These are phyloP conservation scores for Davidsoniella eucalypti DNA, from an alignment of 2,329 filamentous ascomycete species.

Conservation along the genomic window DNA sequence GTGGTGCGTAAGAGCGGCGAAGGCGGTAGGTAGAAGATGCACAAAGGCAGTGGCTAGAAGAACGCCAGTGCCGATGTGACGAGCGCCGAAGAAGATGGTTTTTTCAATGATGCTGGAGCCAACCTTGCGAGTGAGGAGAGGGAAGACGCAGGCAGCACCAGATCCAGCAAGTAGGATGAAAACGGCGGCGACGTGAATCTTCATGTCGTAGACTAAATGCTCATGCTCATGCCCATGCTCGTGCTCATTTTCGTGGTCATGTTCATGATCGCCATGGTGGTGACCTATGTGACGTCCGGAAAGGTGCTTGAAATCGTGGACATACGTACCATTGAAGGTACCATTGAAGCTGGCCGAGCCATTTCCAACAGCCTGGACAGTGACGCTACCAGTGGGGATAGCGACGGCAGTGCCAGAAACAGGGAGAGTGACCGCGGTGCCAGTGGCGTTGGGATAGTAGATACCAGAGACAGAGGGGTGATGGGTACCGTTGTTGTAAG, in stretches of 20 bases:
- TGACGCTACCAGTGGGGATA: too few relatives aligned
- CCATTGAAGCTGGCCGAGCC: too few relatives aligned
- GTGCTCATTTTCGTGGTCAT: neutral
- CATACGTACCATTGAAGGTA: too few relatives aligned
- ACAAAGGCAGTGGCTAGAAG: constrained; percentile 63
- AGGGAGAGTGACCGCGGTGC: too few relatives aligned
- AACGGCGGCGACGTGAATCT: constrained; percentile 41
- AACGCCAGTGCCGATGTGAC: constrained; percentile 66
- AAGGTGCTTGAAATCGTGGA: neutral
- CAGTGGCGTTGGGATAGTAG: too few relatives aligned
- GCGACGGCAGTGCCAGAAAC: too few relatives aligned
- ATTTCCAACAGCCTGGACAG: too few relatives aligned
- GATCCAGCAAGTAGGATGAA: constrained; percentile 32
- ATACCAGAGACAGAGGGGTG: too few relatives aligned
- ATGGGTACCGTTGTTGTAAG: too few relatives aligned
- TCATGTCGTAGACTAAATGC: constrained; percentile 37
- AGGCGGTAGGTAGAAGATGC: constrained; percentile 52
- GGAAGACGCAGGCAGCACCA: constrained; percentile 34
- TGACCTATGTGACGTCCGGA: neutral
- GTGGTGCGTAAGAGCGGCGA: constrained; percentile 43
- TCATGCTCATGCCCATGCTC: neutral
- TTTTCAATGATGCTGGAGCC: constrained; percentile 35
- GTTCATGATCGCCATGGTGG: neutral
- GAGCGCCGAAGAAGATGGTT: constrained; percentile 37
- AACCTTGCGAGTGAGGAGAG: constrained; percentile 34